These are phyloP conservation scores for Solanum sejunctum DNA, from an alignment of 257 asterid genomes.

Conservation along the genomic window DNA sequence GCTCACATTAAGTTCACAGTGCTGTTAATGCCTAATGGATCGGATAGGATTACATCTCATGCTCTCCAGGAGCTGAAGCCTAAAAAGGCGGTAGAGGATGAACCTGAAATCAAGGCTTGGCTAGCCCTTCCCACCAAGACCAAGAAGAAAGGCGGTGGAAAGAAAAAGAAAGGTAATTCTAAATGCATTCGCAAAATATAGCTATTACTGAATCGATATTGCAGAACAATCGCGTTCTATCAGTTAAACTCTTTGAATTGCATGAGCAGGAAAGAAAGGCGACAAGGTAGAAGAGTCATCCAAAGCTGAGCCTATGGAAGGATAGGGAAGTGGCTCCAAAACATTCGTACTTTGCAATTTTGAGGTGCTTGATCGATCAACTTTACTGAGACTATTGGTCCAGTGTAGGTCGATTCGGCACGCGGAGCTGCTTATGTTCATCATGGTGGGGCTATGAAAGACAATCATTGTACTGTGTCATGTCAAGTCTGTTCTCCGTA, in stretches of 20 bases:
- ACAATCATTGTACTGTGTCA: neutral
- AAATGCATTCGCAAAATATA: neutral
- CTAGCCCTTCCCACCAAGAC: constrained; percentile 53
- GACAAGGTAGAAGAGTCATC: constrained; percentile 39
- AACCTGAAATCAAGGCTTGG: constrained; percentile 88
- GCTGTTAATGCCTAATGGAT: constrained; percentile 87
- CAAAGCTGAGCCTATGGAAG: constrained; percentile 35
- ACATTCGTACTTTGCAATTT: neutral
- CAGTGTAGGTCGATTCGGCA: neutral
- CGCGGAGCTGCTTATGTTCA: constrained; percentile 1
- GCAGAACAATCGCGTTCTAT: neutral
- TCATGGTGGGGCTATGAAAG: neutral
- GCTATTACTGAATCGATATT: neutral
- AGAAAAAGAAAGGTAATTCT: constrained; percentile 78
- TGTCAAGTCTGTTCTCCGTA: neutral
- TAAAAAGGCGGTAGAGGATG: constrained; percentile 48
- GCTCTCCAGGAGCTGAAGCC: constrained; percentile 79
- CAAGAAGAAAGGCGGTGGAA: constrained; percentile 93
- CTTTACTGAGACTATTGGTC: neutral
- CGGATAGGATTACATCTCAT: constrained; percentile 74
- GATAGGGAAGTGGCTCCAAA: constrained; percentile 15
- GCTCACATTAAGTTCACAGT: constrained; percentile 92
- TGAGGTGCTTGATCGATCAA: neutral
- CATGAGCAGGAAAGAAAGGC: constrained; percentile 50
- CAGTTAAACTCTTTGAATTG: neutral